These are phyloP conservation scores for Aspergillus fumigatus DNA, from an alignment of 2,329 filamentous ascomycete genomes.

Conservation along the genomic window DNA sequence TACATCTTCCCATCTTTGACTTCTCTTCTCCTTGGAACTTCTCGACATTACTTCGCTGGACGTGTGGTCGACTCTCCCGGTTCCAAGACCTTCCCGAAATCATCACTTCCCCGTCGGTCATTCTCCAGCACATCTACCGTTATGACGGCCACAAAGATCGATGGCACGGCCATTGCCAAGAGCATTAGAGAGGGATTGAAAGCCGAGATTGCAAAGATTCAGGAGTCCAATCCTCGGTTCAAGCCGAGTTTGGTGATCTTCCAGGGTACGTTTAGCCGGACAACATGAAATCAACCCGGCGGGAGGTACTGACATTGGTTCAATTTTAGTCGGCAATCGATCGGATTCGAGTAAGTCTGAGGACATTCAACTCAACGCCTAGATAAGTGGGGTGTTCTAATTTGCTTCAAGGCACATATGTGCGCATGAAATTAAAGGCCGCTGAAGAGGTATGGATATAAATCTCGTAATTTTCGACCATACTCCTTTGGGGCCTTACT, in stretches of 20 bases:
- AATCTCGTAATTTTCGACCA: neutral
- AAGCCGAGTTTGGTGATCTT: conserved; percentile 89
- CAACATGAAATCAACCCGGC: neutral
- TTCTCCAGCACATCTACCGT: conserved; percentile 53
- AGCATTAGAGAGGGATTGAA: conserved; percentile 78
- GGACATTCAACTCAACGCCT: conserved; percentile 7
- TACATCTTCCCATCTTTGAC: conserved; percentile 9
- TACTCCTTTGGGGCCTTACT: conserved; percentile 3
- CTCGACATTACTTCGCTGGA: conserved; percentile 11
- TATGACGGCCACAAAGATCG: conserved; percentile 89
- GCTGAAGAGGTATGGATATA: conserved; percentile 69
- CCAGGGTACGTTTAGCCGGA: conserved; percentile 61
- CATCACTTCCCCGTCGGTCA: conserved; percentile 19
- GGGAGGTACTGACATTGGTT: conserved; percentile 5
- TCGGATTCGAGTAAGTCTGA: conserved; percentile 75
- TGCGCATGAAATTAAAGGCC: conserved; percentile 99
- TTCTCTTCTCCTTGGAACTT: conserved; percentile 5
- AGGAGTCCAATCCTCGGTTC: conserved; percentile 79
- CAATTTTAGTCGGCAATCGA: conserved; percentile 71
- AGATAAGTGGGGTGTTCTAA: conserved; percentile 19
- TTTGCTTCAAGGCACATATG: conserved; percentile 71
- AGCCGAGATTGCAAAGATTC: conserved; percentile 73
- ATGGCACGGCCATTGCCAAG: conserved; percentile 93
- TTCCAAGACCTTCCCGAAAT: conserved; percentile 14
- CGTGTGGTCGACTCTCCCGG: conserved; percentile 12